Percentiles rank a stretch among this genome's conserved stretches.
phyloP scores from a whole-genome alignment of 176 grass and related monocot genomes.

The Musa itinerans region DNA sequence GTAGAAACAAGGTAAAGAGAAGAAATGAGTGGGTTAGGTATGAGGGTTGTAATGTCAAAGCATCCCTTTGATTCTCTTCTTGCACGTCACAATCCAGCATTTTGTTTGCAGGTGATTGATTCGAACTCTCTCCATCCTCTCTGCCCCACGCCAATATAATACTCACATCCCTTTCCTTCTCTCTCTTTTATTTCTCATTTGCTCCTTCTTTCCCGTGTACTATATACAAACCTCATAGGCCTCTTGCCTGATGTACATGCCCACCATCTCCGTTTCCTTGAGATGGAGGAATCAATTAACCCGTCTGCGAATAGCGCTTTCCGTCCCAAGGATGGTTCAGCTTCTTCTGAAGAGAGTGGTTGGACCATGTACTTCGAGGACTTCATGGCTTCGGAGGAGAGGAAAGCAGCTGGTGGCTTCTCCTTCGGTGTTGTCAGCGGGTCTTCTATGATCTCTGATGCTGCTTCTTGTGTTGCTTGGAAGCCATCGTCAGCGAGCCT shows the following conservation, averaged over 20 bases:
- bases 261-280: background rate
- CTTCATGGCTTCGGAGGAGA: slow-evolving; percentile 59
- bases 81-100: background rate
- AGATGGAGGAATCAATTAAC: slow-evolving; percentile 54
- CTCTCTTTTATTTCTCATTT: slow-evolving; percentile 1
- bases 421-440: slow-evolving; percentile 18
- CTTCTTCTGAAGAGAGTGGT: slow-evolving; percentile 55
- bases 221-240: slow-evolving; percentile 34
- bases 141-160: background rate
- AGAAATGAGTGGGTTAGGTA: slow-evolving; percentile 2
- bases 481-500: slow-evolving; percentile 9
- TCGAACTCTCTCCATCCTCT: background rate
- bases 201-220: slow-evolving; percentile 12
- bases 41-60: slow-evolving; percentile 10
- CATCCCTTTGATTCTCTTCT: slow-evolving; percentile 1
- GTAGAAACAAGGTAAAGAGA: background rate
- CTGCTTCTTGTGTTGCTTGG: slow-evolving; percentile 31
- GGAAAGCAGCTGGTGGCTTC: slow-evolving; percentile 25
- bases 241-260: background rate
- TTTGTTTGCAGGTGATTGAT: slow-evolving; percentile 13
- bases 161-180: background rate
- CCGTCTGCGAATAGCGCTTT: slow-evolving; percentile 37
- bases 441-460: slow-evolving; percentile 59
- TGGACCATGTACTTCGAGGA: slow-evolving; percentile 84
- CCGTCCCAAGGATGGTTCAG: slow-evolving; percentile 16